Percentiles rank a stretch among this genome's conserved stretches.
These are phyloP conservation scores for Copromyces sp. DNA, from an alignment of 495 filamentous ascomycete species.

Conservation along the genomic window DNA sequence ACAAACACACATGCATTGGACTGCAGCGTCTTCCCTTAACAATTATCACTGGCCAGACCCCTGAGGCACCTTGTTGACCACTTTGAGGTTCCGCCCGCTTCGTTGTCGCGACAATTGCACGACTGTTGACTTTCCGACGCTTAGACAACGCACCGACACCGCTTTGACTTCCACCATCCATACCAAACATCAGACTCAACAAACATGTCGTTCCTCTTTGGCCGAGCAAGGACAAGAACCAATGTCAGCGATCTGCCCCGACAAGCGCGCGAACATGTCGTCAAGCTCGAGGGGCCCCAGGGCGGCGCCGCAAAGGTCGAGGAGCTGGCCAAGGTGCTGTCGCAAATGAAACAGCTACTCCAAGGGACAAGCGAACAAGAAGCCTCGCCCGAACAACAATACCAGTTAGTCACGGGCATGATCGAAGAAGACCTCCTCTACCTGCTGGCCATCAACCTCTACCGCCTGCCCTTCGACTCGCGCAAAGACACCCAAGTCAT, in stretches of 20 bases:
- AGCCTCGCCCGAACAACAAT: constrained; percentile 74
- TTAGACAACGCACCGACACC: background rate
- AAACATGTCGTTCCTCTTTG: constrained; percentile 86
- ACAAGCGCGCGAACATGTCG: constrained; percentile 44
- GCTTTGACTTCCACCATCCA: background rate
- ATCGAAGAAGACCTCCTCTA: constrained; percentile 83
- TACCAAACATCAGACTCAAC: constrained; percentile 6
- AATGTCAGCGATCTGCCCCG: constrained; percentile 40
- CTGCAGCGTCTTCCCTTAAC: background rate
- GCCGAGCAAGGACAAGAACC: constrained; percentile 52
- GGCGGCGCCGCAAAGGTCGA: constrained; percentile 40
- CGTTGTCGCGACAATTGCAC: background rate
- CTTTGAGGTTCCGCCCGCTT: background rate
- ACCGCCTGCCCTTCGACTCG: constrained; percentile 84
- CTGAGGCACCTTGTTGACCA: background rate
- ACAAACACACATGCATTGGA: background rate
- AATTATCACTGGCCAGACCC: background rate
- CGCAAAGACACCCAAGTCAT: constrained; percentile 85
- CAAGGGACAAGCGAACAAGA: constrained; percentile 75
- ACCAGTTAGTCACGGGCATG: constrained; percentile 65
- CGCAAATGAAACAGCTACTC: constrained; percentile 73
- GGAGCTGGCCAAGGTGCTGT: constrained; percentile 57
- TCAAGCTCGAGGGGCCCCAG: constrained; percentile 41
- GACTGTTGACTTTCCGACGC: background rate
- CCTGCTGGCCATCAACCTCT: constrained; percentile 65